Evolutionary conservation across 202 grass and related monocot species (phyloP).

Genomic region (Elaeis oleifera): DNA sequence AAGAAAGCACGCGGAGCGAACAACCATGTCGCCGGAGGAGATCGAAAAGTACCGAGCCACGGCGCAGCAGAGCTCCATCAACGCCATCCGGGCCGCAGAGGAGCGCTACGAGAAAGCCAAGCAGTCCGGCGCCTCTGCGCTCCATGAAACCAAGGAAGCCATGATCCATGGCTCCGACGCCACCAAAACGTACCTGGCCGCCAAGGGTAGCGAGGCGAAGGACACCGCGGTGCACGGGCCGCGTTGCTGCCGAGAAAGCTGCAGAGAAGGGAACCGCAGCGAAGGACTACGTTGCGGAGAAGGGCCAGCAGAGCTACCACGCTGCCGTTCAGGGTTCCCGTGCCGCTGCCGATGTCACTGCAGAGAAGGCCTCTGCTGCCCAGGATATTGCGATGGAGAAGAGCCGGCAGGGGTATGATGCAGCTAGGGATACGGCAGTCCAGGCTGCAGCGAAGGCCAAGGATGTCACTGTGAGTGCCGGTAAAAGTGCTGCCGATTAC

Average conservation of each 20-base stretch:
- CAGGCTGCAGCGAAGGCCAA: conserved; percentile 14
- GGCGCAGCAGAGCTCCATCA: conserved; percentile 62
- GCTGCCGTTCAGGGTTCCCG: conserved; percentile 15
- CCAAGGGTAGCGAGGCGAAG: conserved; percentile 16
- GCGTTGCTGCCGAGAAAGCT: conserved; percentile 12
- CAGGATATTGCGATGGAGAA: conserved; percentile 22
- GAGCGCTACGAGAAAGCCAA: conserved; percentile 58
- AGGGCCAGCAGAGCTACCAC: conserved; percentile 22
- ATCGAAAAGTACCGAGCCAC: conserved; percentile 50
- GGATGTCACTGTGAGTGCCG: conserved; percentile 3
- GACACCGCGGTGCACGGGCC: conserved; percentile 1
- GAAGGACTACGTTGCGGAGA: conserved; percentile 21
- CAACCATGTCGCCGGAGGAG: conserved; percentile 41
- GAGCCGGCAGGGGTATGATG: conserved; percentile 15
- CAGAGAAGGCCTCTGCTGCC: conserved; percentile 19
- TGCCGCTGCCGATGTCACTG: conserved; percentile 12
- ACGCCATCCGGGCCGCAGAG: conserved; percentile 56
- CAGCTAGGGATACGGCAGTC: neutral
- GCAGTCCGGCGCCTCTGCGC: neutral
- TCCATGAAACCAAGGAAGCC: conserved; percentile 23
- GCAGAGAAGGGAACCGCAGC: conserved; percentile 22
- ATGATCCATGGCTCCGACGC: conserved; percentile 25
- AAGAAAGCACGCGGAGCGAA: conserved; percentile 21
- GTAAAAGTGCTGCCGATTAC: conserved; percentile 16
- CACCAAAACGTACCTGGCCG: conserved; percentile 15